phyloP scores from a whole-genome alignment of 2,329 filamentous ascomycete species.

The Alternaria metachromatica region DNA sequence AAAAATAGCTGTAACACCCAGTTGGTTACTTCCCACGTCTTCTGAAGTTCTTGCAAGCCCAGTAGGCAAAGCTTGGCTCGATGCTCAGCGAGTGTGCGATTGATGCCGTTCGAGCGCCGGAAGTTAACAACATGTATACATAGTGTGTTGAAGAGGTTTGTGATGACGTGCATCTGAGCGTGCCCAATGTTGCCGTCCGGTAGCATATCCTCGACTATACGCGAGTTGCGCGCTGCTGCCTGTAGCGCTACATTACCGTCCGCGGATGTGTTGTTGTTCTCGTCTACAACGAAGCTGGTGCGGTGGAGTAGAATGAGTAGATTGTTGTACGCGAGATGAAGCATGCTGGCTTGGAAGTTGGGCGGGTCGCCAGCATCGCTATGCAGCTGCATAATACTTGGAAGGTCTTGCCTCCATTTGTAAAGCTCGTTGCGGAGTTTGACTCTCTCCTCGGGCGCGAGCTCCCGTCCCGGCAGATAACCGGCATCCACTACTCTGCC shows the following conservation, averaged over 20 bases:
- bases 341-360: constrained; percentile 48
- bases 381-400: constrained; percentile 44
- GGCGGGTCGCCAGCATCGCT: constrained; percentile 37
- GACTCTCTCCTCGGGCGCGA: constrained; percentile 22
- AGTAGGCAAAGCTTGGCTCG: constrained; percentile 58
- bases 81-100: constrained; percentile 56
- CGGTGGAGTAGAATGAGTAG: constrained; percentile 56
- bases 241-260: constrained; percentile 54
- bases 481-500: constrained; percentile 50
- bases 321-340: constrained; percentile 58
- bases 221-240: constrained; percentile 55
- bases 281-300: constrained; percentile 50
- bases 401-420: constrained; percentile 51
- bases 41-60: constrained; percentile 57
- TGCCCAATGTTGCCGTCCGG: constrained; percentile 53
- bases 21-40: constrained; percentile 59
- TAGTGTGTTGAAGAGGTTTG: constrained; percentile 56
- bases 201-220: constrained; percentile 58
- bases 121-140: constrained; percentile 58
- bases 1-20: constrained; percentile 59
- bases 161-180: constrained; percentile 57
- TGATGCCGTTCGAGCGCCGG: constrained; percentile 46
- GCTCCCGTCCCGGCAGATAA: constrained; percentile 31
- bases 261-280: constrained; percentile 38
- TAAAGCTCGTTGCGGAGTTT: constrained; percentile 44